phyloP scores from a whole-genome alignment of 345 rosid species.

The Abelmoschus esculentus region DNA sequence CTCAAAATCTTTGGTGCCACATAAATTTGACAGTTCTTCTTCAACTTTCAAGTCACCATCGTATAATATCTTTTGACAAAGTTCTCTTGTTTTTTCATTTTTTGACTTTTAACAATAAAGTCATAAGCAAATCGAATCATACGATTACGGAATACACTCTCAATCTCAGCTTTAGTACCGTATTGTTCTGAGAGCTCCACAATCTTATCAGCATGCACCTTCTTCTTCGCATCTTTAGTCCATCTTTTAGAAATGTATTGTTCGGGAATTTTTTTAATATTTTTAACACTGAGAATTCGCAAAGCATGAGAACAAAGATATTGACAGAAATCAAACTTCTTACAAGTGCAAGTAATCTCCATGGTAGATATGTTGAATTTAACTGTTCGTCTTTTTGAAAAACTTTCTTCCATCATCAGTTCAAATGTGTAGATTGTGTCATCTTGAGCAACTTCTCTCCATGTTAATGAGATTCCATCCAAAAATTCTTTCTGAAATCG shows the following conservation, averaged over 20 bases:
- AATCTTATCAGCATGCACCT: background rate
- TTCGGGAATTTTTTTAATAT: background rate
- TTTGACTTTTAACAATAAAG: background rate
- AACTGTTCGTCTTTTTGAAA: too few relatives aligned
- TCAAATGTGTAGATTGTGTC: too few relatives aligned
- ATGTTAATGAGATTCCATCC: too few relatives aligned
- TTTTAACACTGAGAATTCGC: background rate
- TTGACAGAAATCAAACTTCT: too few relatives aligned
- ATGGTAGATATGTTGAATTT: too few relatives aligned
- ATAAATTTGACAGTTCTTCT: background rate
- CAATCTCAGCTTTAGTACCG: background rate
- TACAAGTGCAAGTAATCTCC: background rate
- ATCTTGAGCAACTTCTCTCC: too few relatives aligned
- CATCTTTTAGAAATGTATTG: background rate
- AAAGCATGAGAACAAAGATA: background rate
- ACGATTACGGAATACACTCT: too few relatives aligned
- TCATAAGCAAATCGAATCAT: background rate
- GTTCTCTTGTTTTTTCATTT: background rate
- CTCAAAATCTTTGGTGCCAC: background rate
- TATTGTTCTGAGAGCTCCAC: background rate
- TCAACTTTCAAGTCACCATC: background rate
- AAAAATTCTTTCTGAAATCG: too few relatives aligned
- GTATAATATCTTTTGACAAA: background rate
- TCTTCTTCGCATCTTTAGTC: background rate
- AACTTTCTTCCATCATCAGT: too few relatives aligned